A percentile compares a stretch with the other conserved stretches of the same genome.
Evolutionary conservation across 495 filamentous ascomycete species (phyloP).

Genomic region (Xylaria curta): DNA sequence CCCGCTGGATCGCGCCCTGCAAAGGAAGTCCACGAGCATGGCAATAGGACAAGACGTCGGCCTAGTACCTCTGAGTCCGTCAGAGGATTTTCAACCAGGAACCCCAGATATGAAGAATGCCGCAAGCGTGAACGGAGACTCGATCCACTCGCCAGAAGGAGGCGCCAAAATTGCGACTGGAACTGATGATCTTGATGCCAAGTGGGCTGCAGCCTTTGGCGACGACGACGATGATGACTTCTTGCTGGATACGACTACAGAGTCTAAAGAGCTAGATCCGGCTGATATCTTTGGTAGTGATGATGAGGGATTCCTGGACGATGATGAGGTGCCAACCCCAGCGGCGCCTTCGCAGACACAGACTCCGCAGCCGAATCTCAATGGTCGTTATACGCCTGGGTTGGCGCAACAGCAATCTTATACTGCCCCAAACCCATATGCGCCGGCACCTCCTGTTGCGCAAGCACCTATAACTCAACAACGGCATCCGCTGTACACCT

Average conservation of each 20-base stretch:
- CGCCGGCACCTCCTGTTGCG: constrained; percentile 38
- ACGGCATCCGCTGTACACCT: constrained; percentile 42
- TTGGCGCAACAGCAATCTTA: constrained; percentile 37
- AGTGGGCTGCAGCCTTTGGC: constrained; percentile 86
- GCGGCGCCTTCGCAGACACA: constrained; percentile 29
- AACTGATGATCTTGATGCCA: constrained; percentile 68
- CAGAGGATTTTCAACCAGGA: constrained; percentile 34
- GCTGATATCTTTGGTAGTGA: constrained; percentile 71
- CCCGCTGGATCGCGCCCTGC: constrained; percentile 41
- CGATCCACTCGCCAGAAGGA: constrained; percentile 38
- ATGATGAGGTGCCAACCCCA: constrained; percentile 46
- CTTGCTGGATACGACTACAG: constrained; percentile 44
- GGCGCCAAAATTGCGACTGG: constrained; percentile 22
- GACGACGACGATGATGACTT: constrained; percentile 73
- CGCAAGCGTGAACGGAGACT: constrained; percentile 35
- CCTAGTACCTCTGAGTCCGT: constrained; percentile 36
- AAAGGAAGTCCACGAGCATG: constrained; percentile 67
- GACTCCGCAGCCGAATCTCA: constrained; percentile 43
- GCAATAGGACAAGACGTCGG: constrained; percentile 50
- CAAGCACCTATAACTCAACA: constrained; percentile 34
- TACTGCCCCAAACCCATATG: constrained; percentile 45
- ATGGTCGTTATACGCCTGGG: constrained; percentile 46
- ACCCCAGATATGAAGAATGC: constrained; percentile 30
- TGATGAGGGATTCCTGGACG: constrained; percentile 76
- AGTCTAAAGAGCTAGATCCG: constrained; percentile 53